Evolutionary conservation across 2,329 filamentous ascomycete genomes (phyloP).

Genomic region (Neurospora crassa): DNA sequence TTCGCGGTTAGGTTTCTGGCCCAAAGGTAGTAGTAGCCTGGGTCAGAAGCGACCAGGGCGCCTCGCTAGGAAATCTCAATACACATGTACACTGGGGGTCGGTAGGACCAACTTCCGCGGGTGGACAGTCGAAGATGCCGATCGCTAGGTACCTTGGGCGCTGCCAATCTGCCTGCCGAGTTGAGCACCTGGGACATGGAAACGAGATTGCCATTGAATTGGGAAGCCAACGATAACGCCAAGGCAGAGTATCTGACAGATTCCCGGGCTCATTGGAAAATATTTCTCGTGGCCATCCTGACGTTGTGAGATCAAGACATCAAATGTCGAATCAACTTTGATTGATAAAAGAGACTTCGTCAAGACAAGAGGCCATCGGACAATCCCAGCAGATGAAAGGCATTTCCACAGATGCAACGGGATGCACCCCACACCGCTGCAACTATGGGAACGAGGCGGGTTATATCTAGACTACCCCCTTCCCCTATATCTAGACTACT

Average conservation of each 20-base stretch:
- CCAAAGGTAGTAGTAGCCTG: not conserved
- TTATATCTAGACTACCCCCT: too few relatives aligned
- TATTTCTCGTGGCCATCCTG: not conserved
- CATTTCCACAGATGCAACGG: not conserved
- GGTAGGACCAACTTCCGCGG: not conserved
- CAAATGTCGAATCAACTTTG: not conserved
- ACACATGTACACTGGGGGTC: not conserved
- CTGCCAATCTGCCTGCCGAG: not conserved
- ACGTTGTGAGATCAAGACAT: not conserved
- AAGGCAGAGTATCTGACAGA: not conserved
- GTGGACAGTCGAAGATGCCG: not conserved
- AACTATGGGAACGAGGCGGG: not conserved
- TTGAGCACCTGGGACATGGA: not conserved
- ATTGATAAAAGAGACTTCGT: not conserved
- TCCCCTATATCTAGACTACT: too few relatives aligned
- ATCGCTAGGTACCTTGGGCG: not conserved
- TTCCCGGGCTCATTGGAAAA: not conserved
- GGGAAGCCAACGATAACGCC: not conserved
- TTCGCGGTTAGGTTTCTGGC: not conserved
- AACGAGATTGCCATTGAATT: not conserved
- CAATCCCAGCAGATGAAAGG: not conserved
- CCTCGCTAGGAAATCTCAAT: not conserved
- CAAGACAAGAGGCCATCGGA: not conserved
- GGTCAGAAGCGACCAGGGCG: not conserved
- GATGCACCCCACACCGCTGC: not conserved